Conservation (phyloP, 2,329 filamentous ascomycete genomes). For the Verticillium longisporum region DNA sequence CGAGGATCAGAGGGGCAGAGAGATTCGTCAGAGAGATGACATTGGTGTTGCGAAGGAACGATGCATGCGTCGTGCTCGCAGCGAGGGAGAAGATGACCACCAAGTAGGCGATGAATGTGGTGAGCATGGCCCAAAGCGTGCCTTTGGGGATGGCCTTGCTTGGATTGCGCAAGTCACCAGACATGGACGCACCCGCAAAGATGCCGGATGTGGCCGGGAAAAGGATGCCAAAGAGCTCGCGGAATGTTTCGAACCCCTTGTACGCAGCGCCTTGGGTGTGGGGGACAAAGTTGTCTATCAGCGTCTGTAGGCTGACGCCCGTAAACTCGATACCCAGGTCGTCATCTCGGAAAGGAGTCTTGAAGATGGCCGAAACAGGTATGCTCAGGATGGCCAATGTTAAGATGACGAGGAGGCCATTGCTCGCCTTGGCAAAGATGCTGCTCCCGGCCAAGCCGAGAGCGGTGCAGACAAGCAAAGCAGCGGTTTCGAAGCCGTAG, state of each 20-base stretch:
- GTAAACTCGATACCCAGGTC: slow-evolving; percentile 67
- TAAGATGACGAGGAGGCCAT: slow-evolving; percentile 65
- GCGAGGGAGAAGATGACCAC: slow-evolving; percentile 75
- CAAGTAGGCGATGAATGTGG: slow-evolving; percentile 71
- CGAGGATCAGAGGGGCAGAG: slow-evolving; percentile 66
- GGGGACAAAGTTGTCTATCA: slow-evolving; percentile 69
- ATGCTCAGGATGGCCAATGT: slow-evolving; percentile 73
- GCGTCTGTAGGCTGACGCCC: slow-evolving; percentile 63
- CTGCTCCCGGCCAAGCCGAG: slow-evolving; percentile 76
- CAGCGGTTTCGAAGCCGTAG: slow-evolving; percentile 68
- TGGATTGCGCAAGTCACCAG: slow-evolving; percentile 74
- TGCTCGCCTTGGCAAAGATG: slow-evolving; percentile 75
- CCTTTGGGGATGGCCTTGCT: slow-evolving; percentile 80
- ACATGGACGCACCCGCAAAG: slow-evolving; percentile 79
- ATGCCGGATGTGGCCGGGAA: slow-evolving; percentile 62
- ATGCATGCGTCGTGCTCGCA: slow-evolving; percentile 65
- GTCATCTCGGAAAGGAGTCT: slow-evolving; percentile 59
- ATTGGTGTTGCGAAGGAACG: slow-evolving; percentile 69
- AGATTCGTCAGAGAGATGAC: slow-evolving; percentile 76
- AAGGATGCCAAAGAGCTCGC: slow-evolving; percentile 78
- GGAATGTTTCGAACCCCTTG: slow-evolving; percentile 61
- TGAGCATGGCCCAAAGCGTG: slow-evolving; percentile 69
- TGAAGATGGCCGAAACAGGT: slow-evolving; percentile 66
- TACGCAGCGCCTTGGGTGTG: slow-evolving; percentile 57
- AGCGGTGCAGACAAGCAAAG: slow-evolving; percentile 63